Conservation (phyloP, 176 grass and related monocot genomes). For the Olyra latifolia region DNA sequence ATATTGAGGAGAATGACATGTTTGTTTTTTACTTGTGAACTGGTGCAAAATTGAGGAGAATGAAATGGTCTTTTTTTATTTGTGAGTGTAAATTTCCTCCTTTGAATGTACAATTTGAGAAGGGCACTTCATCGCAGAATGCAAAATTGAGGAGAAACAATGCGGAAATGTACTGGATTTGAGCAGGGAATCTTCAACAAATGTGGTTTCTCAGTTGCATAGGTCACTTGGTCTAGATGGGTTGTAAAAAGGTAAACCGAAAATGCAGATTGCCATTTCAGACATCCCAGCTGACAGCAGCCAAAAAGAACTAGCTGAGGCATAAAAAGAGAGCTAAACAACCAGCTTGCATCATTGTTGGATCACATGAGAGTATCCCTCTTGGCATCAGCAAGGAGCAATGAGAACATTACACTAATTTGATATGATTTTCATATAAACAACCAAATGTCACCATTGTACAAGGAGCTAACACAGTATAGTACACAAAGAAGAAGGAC, state of each 20-base stretch:
- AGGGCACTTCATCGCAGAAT: no score
- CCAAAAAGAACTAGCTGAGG: background rate
- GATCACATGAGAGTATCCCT: conserved; percentile 1
- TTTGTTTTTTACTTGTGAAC: no score
- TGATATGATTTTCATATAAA: conserved; percentile 43
- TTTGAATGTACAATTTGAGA: no score
- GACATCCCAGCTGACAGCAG: background rate
- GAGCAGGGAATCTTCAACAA: no score
- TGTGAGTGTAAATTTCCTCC: no score
- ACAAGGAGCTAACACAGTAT: conserved; percentile 42
- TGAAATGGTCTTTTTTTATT: no score
- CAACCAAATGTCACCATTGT: conserved; percentile 46
- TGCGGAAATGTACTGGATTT: no score
- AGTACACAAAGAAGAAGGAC: conserved; percentile 10
- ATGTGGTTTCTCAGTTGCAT: background rate
- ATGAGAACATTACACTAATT: conserved; percentile 26
- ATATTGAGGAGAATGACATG: no score
- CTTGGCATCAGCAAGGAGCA: background rate
- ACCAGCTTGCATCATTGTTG: background rate
- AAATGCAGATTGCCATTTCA: background rate
- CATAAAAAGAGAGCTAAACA: background rate
- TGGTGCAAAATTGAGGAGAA: no score
- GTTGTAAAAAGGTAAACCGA: background rate
- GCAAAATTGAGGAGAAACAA: no score
- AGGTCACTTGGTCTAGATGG: background rate